Conservation (phyloP, 495 filamentous ascomycete species). For the Penicillium cosmopolitanum region DNA sequence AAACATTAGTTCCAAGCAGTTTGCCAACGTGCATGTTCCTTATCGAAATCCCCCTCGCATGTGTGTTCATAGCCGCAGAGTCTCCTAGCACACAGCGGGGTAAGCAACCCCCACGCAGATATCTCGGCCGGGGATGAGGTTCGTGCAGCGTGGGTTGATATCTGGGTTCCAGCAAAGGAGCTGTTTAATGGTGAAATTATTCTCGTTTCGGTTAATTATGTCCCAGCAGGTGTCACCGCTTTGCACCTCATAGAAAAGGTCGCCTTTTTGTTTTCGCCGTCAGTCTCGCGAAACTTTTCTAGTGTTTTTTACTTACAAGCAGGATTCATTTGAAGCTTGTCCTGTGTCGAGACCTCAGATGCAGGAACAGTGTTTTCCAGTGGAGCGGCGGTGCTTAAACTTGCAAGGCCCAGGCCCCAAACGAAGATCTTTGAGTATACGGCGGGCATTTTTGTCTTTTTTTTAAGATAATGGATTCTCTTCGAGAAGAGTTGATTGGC, state of each 20-base stretch:
- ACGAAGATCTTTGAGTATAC: conserved; percentile 10
- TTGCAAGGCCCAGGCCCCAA: conserved; percentile 20
- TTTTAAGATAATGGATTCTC: background rate
- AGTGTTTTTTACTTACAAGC: conserved; percentile 17
- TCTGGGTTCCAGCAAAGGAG: conserved; percentile 35
- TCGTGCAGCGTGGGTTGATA: conserved; percentile 31
- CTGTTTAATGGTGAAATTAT: conserved; percentile 28
- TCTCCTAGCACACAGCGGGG: conserved; percentile 17
- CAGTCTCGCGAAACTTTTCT: background rate
- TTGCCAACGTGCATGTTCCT: background rate
- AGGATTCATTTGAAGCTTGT: conserved; percentile 1
- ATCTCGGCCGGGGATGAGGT: conserved; percentile 30
- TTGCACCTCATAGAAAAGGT: conserved; percentile 19
- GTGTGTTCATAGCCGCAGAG: background rate
- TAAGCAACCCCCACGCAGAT: conserved; percentile 24
- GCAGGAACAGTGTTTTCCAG: conserved; percentile 7
- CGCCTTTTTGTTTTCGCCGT: conserved; percentile 19
- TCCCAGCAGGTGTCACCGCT: conserved; percentile 35
- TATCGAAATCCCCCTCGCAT: background rate
- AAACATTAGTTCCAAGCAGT: background rate
- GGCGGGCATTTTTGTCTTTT: conserved; percentile 15
- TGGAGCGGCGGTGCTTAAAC: conserved; percentile 15
- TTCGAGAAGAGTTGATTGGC: background rate
- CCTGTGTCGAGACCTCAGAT: background rate
- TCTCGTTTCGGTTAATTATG: conserved; percentile 19